These are phyloP conservation scores for Penicillium odoratum DNA, from an alignment of 495 filamentous ascomycete genomes.

Conservation along the genomic window DNA sequence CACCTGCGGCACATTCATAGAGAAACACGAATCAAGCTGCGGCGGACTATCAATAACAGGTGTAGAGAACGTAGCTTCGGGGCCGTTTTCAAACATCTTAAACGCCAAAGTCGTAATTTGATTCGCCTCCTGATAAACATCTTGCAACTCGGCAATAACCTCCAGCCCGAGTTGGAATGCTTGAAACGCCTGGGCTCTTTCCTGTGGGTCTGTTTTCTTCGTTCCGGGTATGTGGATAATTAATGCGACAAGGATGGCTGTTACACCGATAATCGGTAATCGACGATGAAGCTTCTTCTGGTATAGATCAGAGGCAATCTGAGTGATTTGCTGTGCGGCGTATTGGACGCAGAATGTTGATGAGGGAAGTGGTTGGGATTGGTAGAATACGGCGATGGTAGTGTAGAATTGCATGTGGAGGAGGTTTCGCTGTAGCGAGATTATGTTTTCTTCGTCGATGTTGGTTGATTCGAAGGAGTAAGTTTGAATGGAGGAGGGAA, in stretches of 20 bases:
- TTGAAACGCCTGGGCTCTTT: constrained; percentile 10
- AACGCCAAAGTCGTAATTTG: constrained; percentile 15
- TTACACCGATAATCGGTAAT: constrained; percentile 19
- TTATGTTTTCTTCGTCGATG: constrained; percentile 5
- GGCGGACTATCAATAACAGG: not conserved
- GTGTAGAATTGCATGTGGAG: constrained; percentile 25
- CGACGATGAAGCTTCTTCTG: constrained; percentile 8
- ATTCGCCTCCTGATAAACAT: constrained; percentile 21
- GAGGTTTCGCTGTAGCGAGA: constrained; percentile 18
- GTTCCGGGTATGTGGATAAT: constrained; percentile 21
- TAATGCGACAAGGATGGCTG: constrained; percentile 17
- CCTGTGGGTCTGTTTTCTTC: constrained; percentile 3
- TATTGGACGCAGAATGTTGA: constrained; percentile 19
- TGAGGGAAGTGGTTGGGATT: constrained; percentile 18
- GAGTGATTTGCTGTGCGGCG: constrained; percentile 21
- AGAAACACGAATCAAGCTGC: not conserved
- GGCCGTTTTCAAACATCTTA: constrained; percentile 9
- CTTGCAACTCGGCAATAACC: constrained; percentile 17
- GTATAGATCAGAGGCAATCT: constrained; percentile 16
- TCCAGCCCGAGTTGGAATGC: constrained; percentile 17
- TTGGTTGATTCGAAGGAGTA: constrained; percentile 1
- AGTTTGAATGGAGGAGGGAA: constrained; percentile 13
- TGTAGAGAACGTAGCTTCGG: not conserved
- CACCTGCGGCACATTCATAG: not conserved
- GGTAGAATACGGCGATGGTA: constrained; percentile 23